phyloP scores from a whole-genome alignment of 2,329 filamentous ascomycete species.

The Sphaerostilbella broomeana region DNA sequence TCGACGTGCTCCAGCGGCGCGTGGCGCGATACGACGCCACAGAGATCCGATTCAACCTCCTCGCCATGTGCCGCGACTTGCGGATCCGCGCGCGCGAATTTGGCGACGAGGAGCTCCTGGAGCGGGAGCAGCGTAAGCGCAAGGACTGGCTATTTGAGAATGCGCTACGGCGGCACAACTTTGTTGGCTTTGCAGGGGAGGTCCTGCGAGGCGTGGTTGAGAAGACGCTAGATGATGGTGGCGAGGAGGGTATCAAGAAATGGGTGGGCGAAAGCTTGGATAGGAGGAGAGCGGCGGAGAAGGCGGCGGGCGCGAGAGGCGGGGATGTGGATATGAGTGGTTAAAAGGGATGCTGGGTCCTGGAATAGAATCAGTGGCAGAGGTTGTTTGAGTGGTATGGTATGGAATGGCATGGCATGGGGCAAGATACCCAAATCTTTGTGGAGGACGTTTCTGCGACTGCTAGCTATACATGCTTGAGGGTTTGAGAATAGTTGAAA shows the following conservation, averaged over 20 bases:
- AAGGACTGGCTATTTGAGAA: conserved; percentile 93
- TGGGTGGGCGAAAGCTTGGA: conserved; percentile 66
- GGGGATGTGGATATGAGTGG: conserved; percentile 38
- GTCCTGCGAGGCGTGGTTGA: conserved; percentile 79
- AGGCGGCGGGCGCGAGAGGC: conserved; percentile 26
- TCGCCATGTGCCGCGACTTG: conserved; percentile 85
- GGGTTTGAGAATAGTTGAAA: too few species aligned
- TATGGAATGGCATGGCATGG: neutral
- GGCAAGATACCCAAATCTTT: neutral
- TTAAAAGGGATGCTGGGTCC: too few species aligned
- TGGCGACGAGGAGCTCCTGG: conserved; percentile 72
- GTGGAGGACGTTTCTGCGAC: neutral
- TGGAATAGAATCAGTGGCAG: too few species aligned
- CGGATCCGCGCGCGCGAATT: conserved; percentile 70
- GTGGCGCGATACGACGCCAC: conserved; percentile 76
- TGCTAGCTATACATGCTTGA: too few species aligned
- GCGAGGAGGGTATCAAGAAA: conserved; percentile 57
- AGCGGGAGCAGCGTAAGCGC: conserved; percentile 76
- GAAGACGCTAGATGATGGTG: conserved; percentile 61
- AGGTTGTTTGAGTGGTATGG: neutral
- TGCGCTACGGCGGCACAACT: conserved; percentile 84
- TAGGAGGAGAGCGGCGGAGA: conserved; percentile 41
- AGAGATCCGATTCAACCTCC: conserved; percentile 92
- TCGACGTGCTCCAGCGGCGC: conserved; percentile 77
- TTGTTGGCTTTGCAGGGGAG: conserved; percentile 91